Conservation (phyloP, 805 yeast species). For the Cyberlindnera petersonii region DNA sequence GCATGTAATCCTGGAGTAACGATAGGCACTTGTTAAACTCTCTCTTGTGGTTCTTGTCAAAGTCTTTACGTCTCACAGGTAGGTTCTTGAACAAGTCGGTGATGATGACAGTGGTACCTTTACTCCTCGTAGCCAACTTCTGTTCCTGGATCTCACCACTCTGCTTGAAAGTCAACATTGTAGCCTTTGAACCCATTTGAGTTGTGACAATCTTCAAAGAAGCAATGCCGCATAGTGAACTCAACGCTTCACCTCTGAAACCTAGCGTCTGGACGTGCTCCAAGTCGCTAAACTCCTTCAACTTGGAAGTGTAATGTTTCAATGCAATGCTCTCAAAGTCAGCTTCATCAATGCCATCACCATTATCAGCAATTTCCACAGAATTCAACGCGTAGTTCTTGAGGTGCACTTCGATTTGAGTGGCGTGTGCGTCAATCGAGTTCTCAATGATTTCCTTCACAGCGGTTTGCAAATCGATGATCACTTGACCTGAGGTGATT, state of each 20-base stretch:
- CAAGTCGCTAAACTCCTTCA: constrained; percentile 53
- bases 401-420: constrained; percentile 63
- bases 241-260: constrained; percentile 78
- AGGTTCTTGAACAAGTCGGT: constrained; percentile 57
- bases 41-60: constrained; percentile 59
- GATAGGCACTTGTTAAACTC: constrained; percentile 70
- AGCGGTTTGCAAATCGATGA: constrained; percentile 70
- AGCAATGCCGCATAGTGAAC: constrained; percentile 60
- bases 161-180: constrained; percentile 47
- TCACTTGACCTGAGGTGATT: constrained; percentile 92
- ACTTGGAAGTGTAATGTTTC: constrained; percentile 67
- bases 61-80: constrained; percentile 81
- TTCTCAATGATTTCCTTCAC: constrained; percentile 88
- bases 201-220: constrained; percentile 49
- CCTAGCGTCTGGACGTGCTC: constrained; percentile 54
- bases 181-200: constrained; percentile 51
- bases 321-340: constrained; percentile 54
- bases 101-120: constrained; percentile 67
- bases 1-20: constrained; percentile 62
- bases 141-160: constrained; percentile 48
- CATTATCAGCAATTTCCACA: constrained; percentile 66
- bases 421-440: constrained; percentile 73
- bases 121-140: constrained; percentile 45
- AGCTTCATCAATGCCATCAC: constrained; percentile 51
- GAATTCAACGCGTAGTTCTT: constrained; percentile 69